phyloP scores from a whole-genome alignment of 2,329 filamentous ascomycete species.

The Cytospora chrysosperma region DNA sequence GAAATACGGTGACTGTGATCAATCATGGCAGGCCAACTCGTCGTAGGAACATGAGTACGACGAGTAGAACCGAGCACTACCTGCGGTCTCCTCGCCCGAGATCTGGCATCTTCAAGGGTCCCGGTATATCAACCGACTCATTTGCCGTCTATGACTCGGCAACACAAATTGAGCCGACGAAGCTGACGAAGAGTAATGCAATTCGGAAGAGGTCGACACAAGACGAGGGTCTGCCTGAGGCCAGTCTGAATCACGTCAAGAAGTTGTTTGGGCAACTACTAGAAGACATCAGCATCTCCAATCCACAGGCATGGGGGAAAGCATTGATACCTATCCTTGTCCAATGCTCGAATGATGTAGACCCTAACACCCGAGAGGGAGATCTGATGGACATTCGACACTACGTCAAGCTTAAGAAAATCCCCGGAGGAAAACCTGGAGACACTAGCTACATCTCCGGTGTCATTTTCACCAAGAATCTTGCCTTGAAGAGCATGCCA shows the following conservation, averaged over 20 bases:
- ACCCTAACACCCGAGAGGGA: constrained; percentile 83
- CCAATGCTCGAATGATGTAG: constrained; percentile 89
- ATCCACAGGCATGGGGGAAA: constrained; percentile 79
- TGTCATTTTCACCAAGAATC: constrained; percentile 94
- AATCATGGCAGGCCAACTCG: constrained; percentile 62
- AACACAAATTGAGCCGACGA: constrained; percentile 42
- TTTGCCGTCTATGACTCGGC: constrained; percentile 48
- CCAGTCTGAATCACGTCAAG: constrained; percentile 84
- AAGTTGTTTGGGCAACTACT: constrained; percentile 82
- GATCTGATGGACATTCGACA: constrained; percentile 97
- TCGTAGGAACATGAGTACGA: constrained; percentile 79
- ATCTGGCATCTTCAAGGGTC: constrained; percentile 56
- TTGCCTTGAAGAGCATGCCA: constrained; percentile 95
- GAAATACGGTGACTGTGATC: constrained; percentile 55
- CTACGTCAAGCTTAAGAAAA: constrained; percentile 96
- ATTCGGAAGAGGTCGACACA: constrained; percentile 73
- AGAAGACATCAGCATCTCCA: constrained; percentile 71
- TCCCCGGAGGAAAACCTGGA: constrained; percentile 82
- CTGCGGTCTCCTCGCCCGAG: constrained; percentile 70
- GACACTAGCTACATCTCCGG: constrained; percentile 97
- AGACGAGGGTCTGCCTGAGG: constrained; percentile 80
- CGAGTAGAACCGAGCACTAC: constrained; percentile 68
- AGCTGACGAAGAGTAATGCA: constrained; percentile 75
- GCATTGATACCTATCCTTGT: constrained; percentile 87
- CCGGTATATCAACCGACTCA: constrained; percentile 52